phyloP scores from a whole-genome alignment of 805 yeast species.

The Jamesozyma jinghongensis region DNA sequence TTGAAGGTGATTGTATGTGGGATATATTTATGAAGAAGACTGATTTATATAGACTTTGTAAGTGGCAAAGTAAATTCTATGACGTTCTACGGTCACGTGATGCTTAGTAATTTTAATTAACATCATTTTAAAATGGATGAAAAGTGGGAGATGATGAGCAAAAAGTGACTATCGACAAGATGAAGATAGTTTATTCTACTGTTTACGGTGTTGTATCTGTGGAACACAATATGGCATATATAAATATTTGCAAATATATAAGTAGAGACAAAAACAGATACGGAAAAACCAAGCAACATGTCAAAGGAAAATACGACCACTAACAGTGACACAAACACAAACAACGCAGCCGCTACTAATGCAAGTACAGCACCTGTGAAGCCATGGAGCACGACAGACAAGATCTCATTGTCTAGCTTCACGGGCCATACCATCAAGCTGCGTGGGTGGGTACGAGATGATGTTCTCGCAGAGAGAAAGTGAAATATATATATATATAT shows the following conservation, averaged over 20 bases:
- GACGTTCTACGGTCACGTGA: too few relatives aligned
- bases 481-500: neutral
- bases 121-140: too few relatives aligned
- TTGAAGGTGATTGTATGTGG: too few relatives aligned
- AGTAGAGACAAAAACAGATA: neutral
- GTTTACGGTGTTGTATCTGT: too few relatives aligned
- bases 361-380: constrained; percentile 11
- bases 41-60: too few relatives aligned
- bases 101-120: too few relatives aligned
- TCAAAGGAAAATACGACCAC: neutral
- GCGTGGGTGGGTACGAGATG: constrained; percentile 22
- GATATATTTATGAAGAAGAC: too few relatives aligned
- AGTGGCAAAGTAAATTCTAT: too few relatives aligned
- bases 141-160: too few relatives aligned
- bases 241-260: neutral
- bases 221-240: too few relatives aligned
- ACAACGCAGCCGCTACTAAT: neutral
- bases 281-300: neutral
- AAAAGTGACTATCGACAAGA: too few relatives aligned
- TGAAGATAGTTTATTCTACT: too few relatives aligned
- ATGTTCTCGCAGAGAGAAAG: constrained; percentile 5
- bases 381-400: constrained; percentile 16
- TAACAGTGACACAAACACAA: neutral
- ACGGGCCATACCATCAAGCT: constrained; percentile 22
- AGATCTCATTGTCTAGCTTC: constrained; percentile 17